Base-by-base conservation (phyloP, 176 grass and related monocot genomes). In the Eleusine coracana region DNA sequence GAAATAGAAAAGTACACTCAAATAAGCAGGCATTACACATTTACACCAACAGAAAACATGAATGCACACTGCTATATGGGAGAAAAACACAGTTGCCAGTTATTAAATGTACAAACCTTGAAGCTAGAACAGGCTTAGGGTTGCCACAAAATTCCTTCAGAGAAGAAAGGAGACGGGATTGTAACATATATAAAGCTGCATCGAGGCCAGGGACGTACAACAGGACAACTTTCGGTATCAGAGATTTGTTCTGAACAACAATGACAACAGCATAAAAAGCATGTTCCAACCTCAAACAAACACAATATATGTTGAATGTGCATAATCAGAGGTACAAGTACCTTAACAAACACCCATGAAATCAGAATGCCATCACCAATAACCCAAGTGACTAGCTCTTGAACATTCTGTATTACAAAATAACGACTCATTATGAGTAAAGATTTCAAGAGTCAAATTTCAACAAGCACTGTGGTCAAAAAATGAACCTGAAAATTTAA, bases 341-440 rank as follows among this genome's bases (percentile, higher is more conserved):
- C 96, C 89, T 95, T 98, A 70, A 98, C 58, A 85, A 98, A 98
- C 51, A 92, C 89, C 96, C 96, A 98, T 77, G 93, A 90, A 85
- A 92, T 92, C 28, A 85, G 72, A 70, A 88, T 67, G 60, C 96
- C 93, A 34, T 98, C 93, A 71, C 96, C 96, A 79, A 95, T 77
- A 80, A 93, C 93, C 96, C 93, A 98, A 59, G 88, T 92, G 40
- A 96, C 69, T 44, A 98, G 74, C 55, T 91, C 96, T 83, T 96
- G 90, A 84, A 98, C 54, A 75, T 98, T 93, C 96, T 98, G 89
- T 39, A 7, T 76, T 77, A 80, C 13, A 92, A 87, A 38, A 31
- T 86, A 36, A 82, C 67, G 28, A 51, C 7, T 80, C 18, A 76
- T 74, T 56, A 79, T 34, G 62, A 73, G 5, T 56, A 54, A 37